phyloP scores from a whole-genome alignment of 2,329 filamentous ascomycete species.

The Ceratocystis alfenasii region DNA sequence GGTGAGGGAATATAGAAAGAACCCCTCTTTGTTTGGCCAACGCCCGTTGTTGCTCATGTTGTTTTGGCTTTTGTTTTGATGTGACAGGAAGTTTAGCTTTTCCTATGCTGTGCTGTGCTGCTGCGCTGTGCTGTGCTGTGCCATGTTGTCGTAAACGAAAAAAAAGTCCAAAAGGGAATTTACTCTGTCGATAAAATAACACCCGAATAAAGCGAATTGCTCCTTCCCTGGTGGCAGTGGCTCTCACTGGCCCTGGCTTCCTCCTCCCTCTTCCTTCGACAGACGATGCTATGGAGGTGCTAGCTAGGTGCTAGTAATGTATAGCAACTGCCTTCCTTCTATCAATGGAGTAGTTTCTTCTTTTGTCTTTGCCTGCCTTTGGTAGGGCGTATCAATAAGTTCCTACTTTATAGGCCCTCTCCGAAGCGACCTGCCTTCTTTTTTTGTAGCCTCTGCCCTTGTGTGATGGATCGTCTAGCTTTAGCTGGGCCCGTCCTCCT shows the following conservation, averaged over 20 bases:
- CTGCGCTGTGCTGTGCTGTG: too few species aligned
- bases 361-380: not conserved
- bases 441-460: not conserved
- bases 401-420: not conserved
- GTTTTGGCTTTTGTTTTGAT: constrained; percentile 2
- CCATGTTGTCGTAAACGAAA: not conserved
- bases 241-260: constrained; percentile 9
- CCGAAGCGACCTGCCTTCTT: not conserved
- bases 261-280: constrained; percentile 10
- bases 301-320: not conserved
- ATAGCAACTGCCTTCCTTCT: not conserved
- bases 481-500: not conserved
- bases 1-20: not conserved
- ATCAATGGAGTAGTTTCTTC: not conserved
- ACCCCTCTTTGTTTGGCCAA: not conserved
- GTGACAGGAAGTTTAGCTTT: constrained; percentile 3
- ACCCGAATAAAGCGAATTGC: constrained; percentile 8
- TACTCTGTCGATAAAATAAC: not conserved
- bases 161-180: not conserved
- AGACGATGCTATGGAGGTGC: not conserved
- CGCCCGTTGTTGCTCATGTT: not conserved
- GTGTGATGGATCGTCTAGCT: not conserved
- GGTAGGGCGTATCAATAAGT: constrained; percentile 7
- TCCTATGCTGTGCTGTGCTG: not conserved
- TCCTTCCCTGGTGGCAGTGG: constrained; percentile 11